Evolutionary conservation across 192 early-diverging fungal genomes (phyloP).

Genomic region (Oehlia diaphana): DNA sequence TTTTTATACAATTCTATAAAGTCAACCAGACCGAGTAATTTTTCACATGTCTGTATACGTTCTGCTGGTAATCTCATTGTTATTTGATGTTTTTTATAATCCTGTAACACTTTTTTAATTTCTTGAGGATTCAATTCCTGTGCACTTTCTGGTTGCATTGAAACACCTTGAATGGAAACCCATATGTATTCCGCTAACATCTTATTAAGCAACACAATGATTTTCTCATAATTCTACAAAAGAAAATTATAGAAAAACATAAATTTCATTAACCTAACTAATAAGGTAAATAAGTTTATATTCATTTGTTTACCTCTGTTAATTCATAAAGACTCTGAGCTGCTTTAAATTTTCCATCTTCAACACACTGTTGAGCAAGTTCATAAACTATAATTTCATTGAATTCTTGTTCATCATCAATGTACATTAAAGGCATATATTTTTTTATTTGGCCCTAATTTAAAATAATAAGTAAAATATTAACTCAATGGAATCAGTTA

Average conservation of each 20-base stretch:
- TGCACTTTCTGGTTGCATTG: background rate
- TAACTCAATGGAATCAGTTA: background rate
- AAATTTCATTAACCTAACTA: background rate
- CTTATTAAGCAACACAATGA: constrained; percentile 28
- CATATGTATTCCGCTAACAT: constrained; percentile 35
- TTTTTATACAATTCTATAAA: constrained; percentile 21
- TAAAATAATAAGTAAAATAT: background rate
- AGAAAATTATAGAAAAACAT: constrained; percentile 14
- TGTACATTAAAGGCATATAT: constrained; percentile 16
- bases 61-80: background rate
- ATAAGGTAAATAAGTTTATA: background rate
- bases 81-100: background rate
- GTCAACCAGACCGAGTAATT: constrained; percentile 10
- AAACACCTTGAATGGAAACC: background rate
- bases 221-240: constrained; percentile 36
- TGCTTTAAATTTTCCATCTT: constrained; percentile 19
- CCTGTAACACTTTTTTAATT: background rate
- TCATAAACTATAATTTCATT: constrained; percentile 19
- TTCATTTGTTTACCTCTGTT: constrained; percentile 8
- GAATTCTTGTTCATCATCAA: constrained; percentile 22
- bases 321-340: constrained; percentile 21
- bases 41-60: constrained; percentile 3
- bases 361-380: constrained; percentile 19
- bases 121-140: constrained; percentile 23
- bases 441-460: constrained; percentile 19